Percentiles rank a stretch among this genome's conserved stretches.
Evolutionary conservation across 2,329 filamentous ascomycete species (phyloP).

Genomic region (Alternaria atra): DNA sequence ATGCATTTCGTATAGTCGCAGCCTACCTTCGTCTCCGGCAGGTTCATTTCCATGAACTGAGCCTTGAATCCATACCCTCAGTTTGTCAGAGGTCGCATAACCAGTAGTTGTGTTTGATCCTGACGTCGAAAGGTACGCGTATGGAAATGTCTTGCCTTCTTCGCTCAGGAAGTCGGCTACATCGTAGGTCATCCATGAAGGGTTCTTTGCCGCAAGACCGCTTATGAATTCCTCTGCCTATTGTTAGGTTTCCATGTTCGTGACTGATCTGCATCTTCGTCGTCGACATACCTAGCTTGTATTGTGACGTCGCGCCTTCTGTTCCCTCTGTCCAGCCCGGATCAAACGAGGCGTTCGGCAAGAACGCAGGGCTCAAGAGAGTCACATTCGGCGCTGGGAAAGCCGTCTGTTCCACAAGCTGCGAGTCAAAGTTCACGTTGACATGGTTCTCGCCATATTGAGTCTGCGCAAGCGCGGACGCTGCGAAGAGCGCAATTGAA

Average conservation of each 20-base stretch:
- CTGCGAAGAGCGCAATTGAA: slow-evolving; percentile 18
- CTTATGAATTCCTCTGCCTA: slow-evolving; percentile 35
- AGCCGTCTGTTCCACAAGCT: slow-evolving; percentile 44
- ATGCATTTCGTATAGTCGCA: too few species aligned
- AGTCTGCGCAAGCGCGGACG: slow-evolving; percentile 28
- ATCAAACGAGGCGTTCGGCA: slow-evolving; percentile 36
- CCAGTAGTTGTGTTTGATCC: slow-evolving; percentile 14
- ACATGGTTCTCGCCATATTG: slow-evolving; percentile 48
- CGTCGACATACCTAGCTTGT: slow-evolving; percentile 24
- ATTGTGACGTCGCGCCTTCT: slow-evolving; percentile 43
- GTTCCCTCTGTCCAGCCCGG: slow-evolving; percentile 42
- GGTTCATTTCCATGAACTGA: slow-evolving; percentile 52
- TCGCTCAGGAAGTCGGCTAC: slow-evolving; percentile 43
- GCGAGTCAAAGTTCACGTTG: slow-evolving; percentile 36
- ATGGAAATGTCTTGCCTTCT: slow-evolving; percentile 46
- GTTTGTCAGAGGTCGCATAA: slow-evolving; percentile 28
- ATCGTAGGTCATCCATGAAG: slow-evolving; percentile 42
- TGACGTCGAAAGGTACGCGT: slow-evolving; percentile 38
- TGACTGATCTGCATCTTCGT: background rate
- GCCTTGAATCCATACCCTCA: slow-evolving; percentile 51
- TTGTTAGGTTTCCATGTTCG: background rate
- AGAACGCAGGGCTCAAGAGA: slow-evolving; percentile 45
- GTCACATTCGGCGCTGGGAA: slow-evolving; percentile 46
- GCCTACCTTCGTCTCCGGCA: slow-evolving; percentile 31
- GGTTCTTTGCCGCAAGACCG: slow-evolving; percentile 41